phyloP scores from a whole-genome alignment of 805 yeast genomes.

The Candida namnaoensis region DNA sequence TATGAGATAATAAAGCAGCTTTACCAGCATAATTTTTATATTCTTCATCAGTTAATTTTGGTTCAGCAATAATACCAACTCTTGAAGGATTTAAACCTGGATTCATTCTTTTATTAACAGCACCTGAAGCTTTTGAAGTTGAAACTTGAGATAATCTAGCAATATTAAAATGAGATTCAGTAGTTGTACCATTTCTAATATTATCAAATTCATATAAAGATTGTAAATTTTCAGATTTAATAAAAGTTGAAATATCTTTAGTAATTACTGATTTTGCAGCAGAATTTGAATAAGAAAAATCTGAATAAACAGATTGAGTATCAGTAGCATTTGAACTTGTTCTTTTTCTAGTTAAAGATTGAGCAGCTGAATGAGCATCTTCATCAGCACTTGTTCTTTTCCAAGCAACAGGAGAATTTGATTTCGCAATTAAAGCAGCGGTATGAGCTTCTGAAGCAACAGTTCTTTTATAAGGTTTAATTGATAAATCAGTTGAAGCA shows the following conservation, averaged over 20 bases:
- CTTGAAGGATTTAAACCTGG: slow-evolving; percentile 18
- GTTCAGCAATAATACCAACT: slow-evolving; percentile 34
- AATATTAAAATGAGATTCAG: slow-evolving; percentile 33
- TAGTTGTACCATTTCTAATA: slow-evolving; percentile 28
- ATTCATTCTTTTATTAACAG: slow-evolving; percentile 20
- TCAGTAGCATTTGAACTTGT: neutral
- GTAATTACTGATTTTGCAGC: slow-evolving; percentile 36
- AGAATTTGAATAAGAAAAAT: slow-evolving; percentile 1
- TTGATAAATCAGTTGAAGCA: slow-evolving; percentile 52
- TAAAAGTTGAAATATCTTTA: slow-evolving; percentile 17
- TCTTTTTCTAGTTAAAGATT: slow-evolving; percentile 1
- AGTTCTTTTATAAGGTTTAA: slow-evolving; percentile 55
- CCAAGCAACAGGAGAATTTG: slow-evolving; percentile 40
- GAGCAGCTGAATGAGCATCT: slow-evolving; percentile 38
- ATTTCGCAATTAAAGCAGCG: slow-evolving; percentile 52
- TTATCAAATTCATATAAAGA: slow-evolving; percentile 35
- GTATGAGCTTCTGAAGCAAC: slow-evolving; percentile 57
- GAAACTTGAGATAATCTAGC: slow-evolving; percentile 45
- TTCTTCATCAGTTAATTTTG: slow-evolving; percentile 28
- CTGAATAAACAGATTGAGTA: neutral
- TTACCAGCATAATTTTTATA: slow-evolving; percentile 42
- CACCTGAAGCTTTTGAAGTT: slow-evolving; percentile 24
- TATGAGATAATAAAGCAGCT: slow-evolving; percentile 51
- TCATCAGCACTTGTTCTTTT: slow-evolving; percentile 41
- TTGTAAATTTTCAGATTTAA: slow-evolving; percentile 25